Conservation (phyloP, 345 rosid genomes). For the Arabis hirsuta region DNA sequence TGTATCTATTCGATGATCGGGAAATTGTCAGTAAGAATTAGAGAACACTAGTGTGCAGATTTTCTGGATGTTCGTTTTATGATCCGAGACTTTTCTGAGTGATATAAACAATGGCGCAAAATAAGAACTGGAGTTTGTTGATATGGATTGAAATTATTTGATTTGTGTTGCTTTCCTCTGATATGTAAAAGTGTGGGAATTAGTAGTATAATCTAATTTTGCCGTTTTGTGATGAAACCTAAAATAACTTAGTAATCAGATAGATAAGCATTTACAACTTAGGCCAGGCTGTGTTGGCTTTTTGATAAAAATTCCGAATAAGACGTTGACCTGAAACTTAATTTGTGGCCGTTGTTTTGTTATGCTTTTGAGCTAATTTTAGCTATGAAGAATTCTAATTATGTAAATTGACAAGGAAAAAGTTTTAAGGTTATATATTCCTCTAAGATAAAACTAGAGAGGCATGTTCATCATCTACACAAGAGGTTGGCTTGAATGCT, state of each 20-base stretch:
- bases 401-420: slow-evolving; percentile 20
- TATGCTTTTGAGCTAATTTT: slow-evolving; percentile 40
- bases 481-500: slow-evolving; percentile 12
- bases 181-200: background rate
- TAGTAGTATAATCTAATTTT: background rate
- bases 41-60: background rate
- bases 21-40: background rate
- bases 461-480: slow-evolving; percentile 25
- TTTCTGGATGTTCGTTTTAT: slow-evolving; percentile 1
- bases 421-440: slow-evolving; percentile 14
- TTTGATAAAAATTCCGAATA: slow-evolving; percentile 24
- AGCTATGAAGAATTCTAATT: slow-evolving; percentile 33
- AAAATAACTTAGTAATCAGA: slow-evolving; percentile 9
- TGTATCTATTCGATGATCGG: background rate
- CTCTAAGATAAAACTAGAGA: slow-evolving; percentile 3
- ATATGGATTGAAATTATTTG: background rate
- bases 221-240: background rate
- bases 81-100: background rate
- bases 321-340: slow-evolving; percentile 38
- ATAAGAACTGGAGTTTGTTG: slow-evolving; percentile 5
- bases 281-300: slow-evolving; percentile 30
- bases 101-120: background rate
- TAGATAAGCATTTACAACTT: slow-evolving; percentile 4
- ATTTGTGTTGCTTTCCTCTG: background rate
- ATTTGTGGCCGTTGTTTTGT: slow-evolving; percentile 39